Percentiles rank a stretch among this genome's conserved stretches.
These are phyloP conservation scores for Colletotrichum sansevieriae DNA, from an alignment of 2,329 filamentous ascomycete genomes.

Conservation along the genomic window DNA sequence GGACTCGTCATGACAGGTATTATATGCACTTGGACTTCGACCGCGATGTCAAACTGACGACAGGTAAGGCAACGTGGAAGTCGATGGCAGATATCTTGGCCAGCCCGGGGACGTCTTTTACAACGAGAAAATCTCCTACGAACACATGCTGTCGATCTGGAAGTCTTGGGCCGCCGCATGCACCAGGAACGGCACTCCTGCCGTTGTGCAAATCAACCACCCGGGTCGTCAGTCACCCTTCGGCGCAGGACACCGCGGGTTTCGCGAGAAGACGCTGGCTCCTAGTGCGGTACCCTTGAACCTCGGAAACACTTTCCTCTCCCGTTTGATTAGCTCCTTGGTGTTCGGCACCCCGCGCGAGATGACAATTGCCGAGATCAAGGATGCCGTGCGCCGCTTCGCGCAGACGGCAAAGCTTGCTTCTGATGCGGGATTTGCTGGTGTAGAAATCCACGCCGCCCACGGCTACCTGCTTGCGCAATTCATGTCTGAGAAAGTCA, in stretches of 20 bases:
- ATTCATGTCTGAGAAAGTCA: slow-evolving; percentile 65
- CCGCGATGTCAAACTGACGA: background rate
- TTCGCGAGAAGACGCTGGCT: slow-evolving; percentile 56
- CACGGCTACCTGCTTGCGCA: slow-evolving; percentile 71
- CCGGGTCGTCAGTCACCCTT: slow-evolving; percentile 59
- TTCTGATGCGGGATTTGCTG: slow-evolving; percentile 60
- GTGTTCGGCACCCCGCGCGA: slow-evolving; percentile 67
- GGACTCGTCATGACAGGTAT: slow-evolving; percentile 63
- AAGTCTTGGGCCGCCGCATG: slow-evolving; percentile 52
- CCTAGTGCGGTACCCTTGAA: slow-evolving; percentile 58
- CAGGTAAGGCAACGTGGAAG: slow-evolving; percentile 57
- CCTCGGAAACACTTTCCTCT: slow-evolving; percentile 55
- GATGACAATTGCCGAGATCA: slow-evolving; percentile 68
- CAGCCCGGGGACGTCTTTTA: slow-evolving; percentile 51
- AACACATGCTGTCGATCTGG: slow-evolving; percentile 52
- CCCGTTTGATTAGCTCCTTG: slow-evolving; percentile 49
- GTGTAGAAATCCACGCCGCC: slow-evolving; percentile 60
- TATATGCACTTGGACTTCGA: background rate
- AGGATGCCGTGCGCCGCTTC: slow-evolving; percentile 65
- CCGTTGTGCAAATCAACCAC: slow-evolving; percentile 61
- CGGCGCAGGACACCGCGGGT: slow-evolving; percentile 52
- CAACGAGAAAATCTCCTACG: slow-evolving; percentile 47
- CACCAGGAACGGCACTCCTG: slow-evolving; percentile 51
- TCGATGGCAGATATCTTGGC: slow-evolving; percentile 56
- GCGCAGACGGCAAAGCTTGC: slow-evolving; percentile 63